Base-by-base conservation (phyloP, 345 rosid species). In the Ceriops zippeliana region DNA sequence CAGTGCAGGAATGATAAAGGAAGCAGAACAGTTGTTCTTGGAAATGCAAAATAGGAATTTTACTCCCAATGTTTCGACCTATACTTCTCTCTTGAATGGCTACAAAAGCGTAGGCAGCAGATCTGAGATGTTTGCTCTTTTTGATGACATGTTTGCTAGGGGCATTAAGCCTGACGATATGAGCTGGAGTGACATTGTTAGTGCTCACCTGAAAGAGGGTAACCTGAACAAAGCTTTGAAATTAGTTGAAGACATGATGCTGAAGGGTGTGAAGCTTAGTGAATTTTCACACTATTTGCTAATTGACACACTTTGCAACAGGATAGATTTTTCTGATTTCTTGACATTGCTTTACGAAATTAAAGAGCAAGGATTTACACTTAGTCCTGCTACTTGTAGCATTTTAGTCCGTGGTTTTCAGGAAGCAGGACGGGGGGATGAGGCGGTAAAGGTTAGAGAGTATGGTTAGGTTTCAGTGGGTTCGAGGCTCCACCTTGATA, bases 111-210 rank as follows among this genome's bases (percentile, higher is more conserved):
- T 68, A 62, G 87, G 83, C 47, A 81, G 75, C 73, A 79, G 78
- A 75, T 76, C 77, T 21, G 83, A 81, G 73, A 79, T 84, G 81
- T 78, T 86, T 67, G 35, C 80, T 70, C 77, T 83, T 68, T 87
- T 86, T 51, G 85, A 87, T 67, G 89, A 85, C 71, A 89, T 88
- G 74, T 71, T 86, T 67, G 80, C 78, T 17, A 79, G 68, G 49
- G 87, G 82, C 46, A 79, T 92, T 52, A 84, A 87, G 75, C 92
- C 92, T 9, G 95, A 92, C 80, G 85, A 70, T 77, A 51, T 81
- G 63, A 80, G 78, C 75, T 88, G 85, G 69, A 63, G 70, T 63
- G 69, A 88, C 66, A 79, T 92, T 68, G 72, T 82, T 51, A 75
- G 76, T 76, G 86, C 86, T 69, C 70, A 76, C 76, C 68, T 80